phyloP scores from a whole-genome alignment of 257 asterid genomes.

The Mentha longifolia region DNA sequence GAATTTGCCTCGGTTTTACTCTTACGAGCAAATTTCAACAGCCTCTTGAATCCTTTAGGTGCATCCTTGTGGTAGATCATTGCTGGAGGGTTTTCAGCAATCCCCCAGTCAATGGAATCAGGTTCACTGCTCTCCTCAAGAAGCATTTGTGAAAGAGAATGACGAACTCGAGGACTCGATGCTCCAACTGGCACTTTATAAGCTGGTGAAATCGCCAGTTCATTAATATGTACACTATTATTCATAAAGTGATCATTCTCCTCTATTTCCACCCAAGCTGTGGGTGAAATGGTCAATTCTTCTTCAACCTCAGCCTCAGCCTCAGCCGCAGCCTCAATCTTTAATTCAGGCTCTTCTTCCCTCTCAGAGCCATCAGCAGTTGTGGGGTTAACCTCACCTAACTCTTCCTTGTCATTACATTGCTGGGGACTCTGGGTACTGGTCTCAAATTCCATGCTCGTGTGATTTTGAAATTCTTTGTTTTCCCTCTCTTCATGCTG shows the following conservation, averaged over 20 bases:
- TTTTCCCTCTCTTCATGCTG: constrained; percentile 49
- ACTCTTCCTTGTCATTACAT: constrained; percentile 46
- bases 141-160: constrained; percentile 98
- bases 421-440: constrained; percentile 45
- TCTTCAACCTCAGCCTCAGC: constrained; percentile 53
- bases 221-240: constrained; percentile 40
- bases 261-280: constrained; percentile 93
- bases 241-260: constrained; percentile 59
- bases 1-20: constrained; percentile 74
- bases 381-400: constrained; percentile 38
- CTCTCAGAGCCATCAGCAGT: constrained; percentile 32
- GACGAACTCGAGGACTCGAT: constrained; percentile 88
- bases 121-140: constrained; percentile 91
- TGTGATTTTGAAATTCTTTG: constrained; percentile 37
- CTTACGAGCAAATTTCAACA: constrained; percentile 92
- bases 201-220: constrained; percentile 48
- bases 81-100: constrained; percentile 90
- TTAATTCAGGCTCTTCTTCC: constrained; percentile 43
- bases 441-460: constrained; percentile 35
- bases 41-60: constrained; percentile 96
- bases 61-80: constrained; percentile 76
- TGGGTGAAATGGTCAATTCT: constrained; percentile 78
- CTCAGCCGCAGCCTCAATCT: constrained; percentile 45
- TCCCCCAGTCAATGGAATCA: constrained; percentile 86
- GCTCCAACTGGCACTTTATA: constrained; percentile 49